Evolutionary conservation across 805 yeast genomes (phyloP).

Genomic region (Candida lessepsii): DNA sequence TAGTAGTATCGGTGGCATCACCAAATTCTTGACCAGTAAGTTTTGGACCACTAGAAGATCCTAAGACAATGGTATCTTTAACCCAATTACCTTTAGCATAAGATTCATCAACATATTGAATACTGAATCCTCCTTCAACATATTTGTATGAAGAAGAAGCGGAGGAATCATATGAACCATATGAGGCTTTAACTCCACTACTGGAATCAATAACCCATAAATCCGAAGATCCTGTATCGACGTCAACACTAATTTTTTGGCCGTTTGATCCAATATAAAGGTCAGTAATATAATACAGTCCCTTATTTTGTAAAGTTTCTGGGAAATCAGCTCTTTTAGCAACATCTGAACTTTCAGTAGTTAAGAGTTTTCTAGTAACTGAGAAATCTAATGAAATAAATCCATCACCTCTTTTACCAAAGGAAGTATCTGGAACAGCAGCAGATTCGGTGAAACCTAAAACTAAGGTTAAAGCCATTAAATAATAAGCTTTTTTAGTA

Average conservation of each 20-base stretch:
- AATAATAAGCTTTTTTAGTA: constrained; percentile 9
- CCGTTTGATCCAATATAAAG: constrained; percentile 22
- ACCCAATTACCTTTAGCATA: constrained; percentile 31
- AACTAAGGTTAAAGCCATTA: constrained; percentile 10
- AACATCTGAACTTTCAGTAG: not conserved
- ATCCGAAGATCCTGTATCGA: constrained; percentile 33
- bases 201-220: constrained; percentile 22
- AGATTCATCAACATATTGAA: constrained; percentile 48
- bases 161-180: constrained; percentile 38
- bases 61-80: constrained; percentile 16
- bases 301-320: constrained; percentile 9
- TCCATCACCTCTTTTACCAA: constrained; percentile 13
- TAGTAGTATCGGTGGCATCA: constrained; percentile 16
- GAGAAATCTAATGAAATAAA: constrained; percentile 11
- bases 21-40: constrained; percentile 18
- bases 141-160: constrained; percentile 30
- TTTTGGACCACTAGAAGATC: constrained; percentile 1
- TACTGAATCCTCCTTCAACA: constrained; percentile 36
- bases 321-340: constrained; percentile 7
- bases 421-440: constrained; percentile 8
- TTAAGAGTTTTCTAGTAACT: constrained; percentile 4
- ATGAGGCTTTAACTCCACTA: constrained; percentile 14
- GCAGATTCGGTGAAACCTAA: constrained; percentile 7
- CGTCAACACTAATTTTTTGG: constrained; percentile 20
- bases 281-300: constrained; percentile 15